Base-by-base conservation (phyloP, 805 yeast genomes). In the Wickerhamomyces ciferrii region DNA sequence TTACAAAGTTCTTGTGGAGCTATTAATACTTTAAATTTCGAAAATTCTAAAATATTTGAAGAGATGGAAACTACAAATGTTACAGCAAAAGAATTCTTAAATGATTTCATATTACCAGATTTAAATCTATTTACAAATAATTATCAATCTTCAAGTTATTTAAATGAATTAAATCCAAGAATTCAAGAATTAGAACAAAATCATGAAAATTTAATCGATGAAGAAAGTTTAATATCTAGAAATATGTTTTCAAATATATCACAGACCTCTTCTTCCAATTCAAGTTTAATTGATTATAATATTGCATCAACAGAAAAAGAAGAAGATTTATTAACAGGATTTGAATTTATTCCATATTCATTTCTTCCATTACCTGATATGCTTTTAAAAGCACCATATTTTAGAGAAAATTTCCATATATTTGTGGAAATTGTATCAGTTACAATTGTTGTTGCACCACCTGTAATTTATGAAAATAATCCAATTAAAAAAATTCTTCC, bases 401-500 rank as follows among this genome's bases (percentile, higher is more conserved):
- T 81, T 59, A 67, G 78, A 42, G 81, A 79, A 45, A 67, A 81
- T 19, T 79, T 85, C 64, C 80, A 81, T 50, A 81, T 81, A 51
- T 87, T 78, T 70, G 63, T 79, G 9, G 70, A 79, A 43, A 76
- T 78, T 14, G 84, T 87, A 0, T 77, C 91, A 2, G 71, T 71
- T 34, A 67, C 74, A 23, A 68, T 85, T 18, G 87, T 83, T 6
- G 90, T 91, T 0, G 81, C 86, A 0, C 87, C 87, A 10, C 68
- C 75, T 3, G 59, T 68, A 8, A 55, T 74, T 2, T 82, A 81
- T 54, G 67, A 63, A 19, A 79, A 76, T 15, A 82, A 84, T 53
- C 95, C 95, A 0, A 85, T 84, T 65, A 74, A 75, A 49, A 73
- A 73, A 13, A 66, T 83, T 8, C 62, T 87, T 13, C 92, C 94